These are phyloP conservation scores for Tetradesmus lagerheimii DNA, from an alignment of 139 green algal species.

Conservation along the genomic window DNA sequence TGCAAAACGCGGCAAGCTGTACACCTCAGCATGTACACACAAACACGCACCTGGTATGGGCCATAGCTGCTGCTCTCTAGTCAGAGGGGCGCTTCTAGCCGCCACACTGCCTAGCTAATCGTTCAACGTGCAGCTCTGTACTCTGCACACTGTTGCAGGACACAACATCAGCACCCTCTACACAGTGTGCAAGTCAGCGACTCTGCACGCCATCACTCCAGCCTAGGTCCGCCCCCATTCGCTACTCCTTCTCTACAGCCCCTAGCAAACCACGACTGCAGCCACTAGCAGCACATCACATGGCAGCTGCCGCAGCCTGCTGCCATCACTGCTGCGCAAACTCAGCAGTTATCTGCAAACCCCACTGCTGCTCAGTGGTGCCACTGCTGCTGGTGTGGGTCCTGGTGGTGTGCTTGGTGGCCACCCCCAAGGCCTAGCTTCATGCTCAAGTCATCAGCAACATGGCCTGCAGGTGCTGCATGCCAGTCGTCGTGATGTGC, in stretches of 20 bases:
- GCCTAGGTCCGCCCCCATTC: not conserved
- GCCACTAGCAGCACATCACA: not conserved
- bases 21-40: no score
- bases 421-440: slow-evolving; percentile 27
- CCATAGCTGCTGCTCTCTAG: not conserved
- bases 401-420: not conserved
- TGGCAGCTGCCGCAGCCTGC: not conserved
- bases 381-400: slow-evolving; percentile 28
- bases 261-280: not conserved
- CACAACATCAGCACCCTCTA: not conserved
- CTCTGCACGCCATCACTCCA: not conserved
- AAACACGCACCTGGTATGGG: no score
- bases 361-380: slow-evolving; percentile 27
- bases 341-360: no score
- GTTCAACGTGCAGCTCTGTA: not conserved
- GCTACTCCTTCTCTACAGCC: not conserved
- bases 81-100: not conserved
- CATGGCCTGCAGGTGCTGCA: slow-evolving; percentile 25
- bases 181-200: no score
- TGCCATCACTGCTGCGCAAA: not conserved
- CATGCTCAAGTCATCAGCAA: slow-evolving; percentile 33
- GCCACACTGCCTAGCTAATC: not conserved
- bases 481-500: slow-evolving; percentile 4
- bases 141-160: not conserved
- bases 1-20: not conserved